Evolutionary conservation across 1,139 yeast genomes (phyloP).

Genomic region (Nadsonia starkeyi-henricii): DNA sequence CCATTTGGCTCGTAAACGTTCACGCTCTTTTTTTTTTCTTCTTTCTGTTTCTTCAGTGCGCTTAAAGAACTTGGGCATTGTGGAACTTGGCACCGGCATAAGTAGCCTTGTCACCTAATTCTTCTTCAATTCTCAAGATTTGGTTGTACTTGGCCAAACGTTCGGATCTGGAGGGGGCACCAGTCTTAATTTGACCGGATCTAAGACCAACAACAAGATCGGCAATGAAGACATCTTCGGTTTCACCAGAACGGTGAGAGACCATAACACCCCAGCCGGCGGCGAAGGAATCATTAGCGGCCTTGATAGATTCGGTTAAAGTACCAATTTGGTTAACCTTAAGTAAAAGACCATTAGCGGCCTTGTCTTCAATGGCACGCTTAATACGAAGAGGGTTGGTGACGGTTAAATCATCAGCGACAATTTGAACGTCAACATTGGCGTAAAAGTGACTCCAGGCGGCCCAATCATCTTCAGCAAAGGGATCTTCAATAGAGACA

Average conservation of each 20-base stretch:
- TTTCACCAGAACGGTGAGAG: slow-evolving; percentile 97
- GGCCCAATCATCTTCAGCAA: slow-evolving; percentile 98
- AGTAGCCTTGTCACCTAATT: slow-evolving; percentile 87
- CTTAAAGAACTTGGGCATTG: slow-evolving; percentile 5
- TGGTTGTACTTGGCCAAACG: slow-evolving; percentile 86
- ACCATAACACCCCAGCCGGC: slow-evolving; percentile 94
- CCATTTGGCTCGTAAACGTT: no score
- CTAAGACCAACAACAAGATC: slow-evolving; percentile 93
- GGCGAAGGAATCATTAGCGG: slow-evolving; percentile 70
- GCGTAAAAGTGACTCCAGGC: slow-evolving; percentile 82
- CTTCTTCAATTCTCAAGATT: slow-evolving; percentile 94
- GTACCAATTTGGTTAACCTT: slow-evolving; percentile 88
- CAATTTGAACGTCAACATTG: slow-evolving; percentile 62
- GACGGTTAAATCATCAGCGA: slow-evolving; percentile 94
- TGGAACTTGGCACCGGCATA: slow-evolving; percentile 77
- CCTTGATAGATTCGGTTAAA: slow-evolving; percentile 70
- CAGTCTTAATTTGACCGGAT: slow-evolving; percentile 96
- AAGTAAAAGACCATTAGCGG: slow-evolving; percentile 82
- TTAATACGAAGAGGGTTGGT: slow-evolving; percentile 90
- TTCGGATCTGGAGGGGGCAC: slow-evolving; percentile 99
- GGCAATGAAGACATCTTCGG: slow-evolving; percentile 96
- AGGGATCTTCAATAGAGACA: slow-evolving; percentile 95
- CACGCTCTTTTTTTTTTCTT: no score
- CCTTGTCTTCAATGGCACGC: slow-evolving; percentile 89
- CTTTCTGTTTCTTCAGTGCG: no score